phyloP scores from a whole-genome alignment of 495 filamentous ascomycete genomes.

The Annulohypoxylon bovei region DNA sequence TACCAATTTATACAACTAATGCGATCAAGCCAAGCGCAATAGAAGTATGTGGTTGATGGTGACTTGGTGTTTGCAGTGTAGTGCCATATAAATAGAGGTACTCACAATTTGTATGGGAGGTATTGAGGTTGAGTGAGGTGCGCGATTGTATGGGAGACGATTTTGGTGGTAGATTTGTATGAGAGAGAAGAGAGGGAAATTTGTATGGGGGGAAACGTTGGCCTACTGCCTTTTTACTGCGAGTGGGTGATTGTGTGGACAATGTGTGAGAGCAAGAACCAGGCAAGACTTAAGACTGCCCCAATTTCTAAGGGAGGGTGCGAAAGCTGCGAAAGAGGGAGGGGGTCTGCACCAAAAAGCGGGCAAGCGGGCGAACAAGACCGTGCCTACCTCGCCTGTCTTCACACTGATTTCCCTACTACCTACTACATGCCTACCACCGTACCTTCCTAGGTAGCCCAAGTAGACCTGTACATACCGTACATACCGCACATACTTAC shows the following conservation, averaged over 20 bases:
- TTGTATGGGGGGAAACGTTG: slow-evolving; percentile 64
- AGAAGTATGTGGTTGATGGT: slow-evolving; percentile 36
- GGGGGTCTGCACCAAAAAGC: slow-evolving; percentile 44
- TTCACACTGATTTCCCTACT: slow-evolving; percentile 24
- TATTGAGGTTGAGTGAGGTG: slow-evolving; percentile 58
- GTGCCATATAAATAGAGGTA: slow-evolving; percentile 50
- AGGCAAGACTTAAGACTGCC: slow-evolving; percentile 43
- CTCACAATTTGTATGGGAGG: slow-evolving; percentile 51
- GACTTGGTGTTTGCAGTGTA: slow-evolving; percentile 50
- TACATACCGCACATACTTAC: background rate
- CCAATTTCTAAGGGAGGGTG: slow-evolving; percentile 52
- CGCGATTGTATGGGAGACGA: slow-evolving; percentile 63
- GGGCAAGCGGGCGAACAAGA: slow-evolving; percentile 39
- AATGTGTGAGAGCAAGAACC: slow-evolving; percentile 2
- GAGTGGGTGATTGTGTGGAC: slow-evolving; percentile 63
- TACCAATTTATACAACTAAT: slow-evolving; percentile 13
- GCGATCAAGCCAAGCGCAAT: slow-evolving; percentile 13
- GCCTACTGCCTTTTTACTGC: slow-evolving; percentile 68
- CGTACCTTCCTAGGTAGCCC: slow-evolving; percentile 8
- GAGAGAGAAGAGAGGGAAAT: slow-evolving; percentile 65
- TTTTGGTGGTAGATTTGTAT: slow-evolving; percentile 66
- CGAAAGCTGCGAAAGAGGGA: slow-evolving; percentile 29
- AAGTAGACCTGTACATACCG: slow-evolving; percentile 1
- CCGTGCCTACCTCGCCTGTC: background rate
- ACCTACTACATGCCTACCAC: background rate